A percentile compares a stretch with the other conserved stretches of the same genome.
Evolutionary conservation across 768 basidiomycete genomes (phyloP).

Genomic region (Xanthoconium stramineum): DNA sequence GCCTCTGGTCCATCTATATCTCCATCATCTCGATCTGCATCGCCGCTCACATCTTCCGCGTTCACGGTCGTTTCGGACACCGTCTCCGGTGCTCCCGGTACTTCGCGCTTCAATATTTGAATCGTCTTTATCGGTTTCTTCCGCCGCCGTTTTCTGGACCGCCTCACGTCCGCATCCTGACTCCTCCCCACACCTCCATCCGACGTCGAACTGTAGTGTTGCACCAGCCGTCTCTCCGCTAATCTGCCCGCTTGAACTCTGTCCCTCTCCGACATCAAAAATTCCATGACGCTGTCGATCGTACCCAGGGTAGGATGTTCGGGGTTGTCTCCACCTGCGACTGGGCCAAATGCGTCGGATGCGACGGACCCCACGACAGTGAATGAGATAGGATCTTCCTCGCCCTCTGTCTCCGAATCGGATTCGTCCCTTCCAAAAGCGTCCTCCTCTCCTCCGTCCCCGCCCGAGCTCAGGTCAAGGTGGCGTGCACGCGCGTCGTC

Average conservation of each 20-base stretch:
- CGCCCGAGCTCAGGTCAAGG: neutral
- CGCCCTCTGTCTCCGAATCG: slow-evolving; percentile 38
- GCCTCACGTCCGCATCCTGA: slow-evolving; percentile 37
- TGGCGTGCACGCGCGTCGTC: neutral
- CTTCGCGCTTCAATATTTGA: slow-evolving; percentile 26
- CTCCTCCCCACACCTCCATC: slow-evolving; percentile 38
- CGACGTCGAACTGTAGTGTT: slow-evolving; percentile 33
- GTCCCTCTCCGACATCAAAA: slow-evolving; percentile 68
- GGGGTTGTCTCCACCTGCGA: slow-evolving; percentile 28
- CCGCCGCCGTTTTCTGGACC: slow-evolving; percentile 37
- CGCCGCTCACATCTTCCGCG: slow-evolving; percentile 24
- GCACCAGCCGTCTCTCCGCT: slow-evolving; percentile 25
- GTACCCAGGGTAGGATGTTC: slow-evolving; percentile 67
- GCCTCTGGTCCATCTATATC: slow-evolving; percentile 12
- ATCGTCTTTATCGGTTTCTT: slow-evolving; percentile 33
- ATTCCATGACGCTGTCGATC: slow-evolving; percentile 71
- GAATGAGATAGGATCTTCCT: slow-evolving; percentile 25
- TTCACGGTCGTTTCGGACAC: slow-evolving; percentile 23
- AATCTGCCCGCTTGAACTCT: slow-evolving; percentile 45
- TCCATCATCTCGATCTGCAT: slow-evolving; percentile 25
- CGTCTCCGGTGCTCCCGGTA: slow-evolving; percentile 15
- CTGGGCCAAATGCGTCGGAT: slow-evolving; percentile 22
- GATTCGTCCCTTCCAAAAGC: slow-evolving; percentile 19
- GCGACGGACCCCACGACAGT: slow-evolving; percentile 27
- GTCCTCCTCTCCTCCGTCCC: slow-evolving; percentile 3